phyloP scores from a whole-genome alignment of 768 basidiomycete species.

The Lentinula guzmanii region DNA sequence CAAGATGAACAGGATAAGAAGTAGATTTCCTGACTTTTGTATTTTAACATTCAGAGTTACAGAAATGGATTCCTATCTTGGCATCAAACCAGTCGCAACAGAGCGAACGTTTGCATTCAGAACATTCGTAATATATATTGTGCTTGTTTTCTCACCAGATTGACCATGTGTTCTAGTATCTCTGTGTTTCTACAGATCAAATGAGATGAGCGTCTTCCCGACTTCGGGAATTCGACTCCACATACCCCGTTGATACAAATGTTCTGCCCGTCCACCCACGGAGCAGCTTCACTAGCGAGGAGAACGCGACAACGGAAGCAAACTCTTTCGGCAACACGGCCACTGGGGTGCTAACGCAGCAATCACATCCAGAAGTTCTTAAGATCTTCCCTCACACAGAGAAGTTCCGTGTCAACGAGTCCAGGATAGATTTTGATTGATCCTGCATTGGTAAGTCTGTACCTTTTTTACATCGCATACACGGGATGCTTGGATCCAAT shows the following conservation, averaged over 20 bases:
- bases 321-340: slow-evolving; percentile 48
- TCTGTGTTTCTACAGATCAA: not conserved
- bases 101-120: not conserved
- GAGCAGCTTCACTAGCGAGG: slow-evolving; percentile 44
- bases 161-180: no score
- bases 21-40: not conserved
- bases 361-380: slow-evolving; percentile 38
- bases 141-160: no score
- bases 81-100: not conserved
- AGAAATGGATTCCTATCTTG: not conserved
- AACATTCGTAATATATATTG: no score
- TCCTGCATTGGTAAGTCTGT: slow-evolving; percentile 55
- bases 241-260: slow-evolving; percentile 51
- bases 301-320: slow-evolving; percentile 45
- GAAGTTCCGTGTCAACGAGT: slow-evolving; percentile 49
- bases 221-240: not conserved
- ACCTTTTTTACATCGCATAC: slow-evolving; percentile 1
- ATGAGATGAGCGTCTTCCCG: not conserved
- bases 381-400: slow-evolving; percentile 50
- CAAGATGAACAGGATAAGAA: slow-evolving; percentile 45
- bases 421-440: slow-evolving; percentile 44
- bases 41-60: slow-evolving; percentile 23
- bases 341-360: slow-evolving; percentile 36
- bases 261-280: slow-evolving; percentile 56
- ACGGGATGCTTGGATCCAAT: not conserved